Base-by-base conservation (phyloP, 495 filamentous ascomycete species). In the Trichoderma reesei region DNA sequence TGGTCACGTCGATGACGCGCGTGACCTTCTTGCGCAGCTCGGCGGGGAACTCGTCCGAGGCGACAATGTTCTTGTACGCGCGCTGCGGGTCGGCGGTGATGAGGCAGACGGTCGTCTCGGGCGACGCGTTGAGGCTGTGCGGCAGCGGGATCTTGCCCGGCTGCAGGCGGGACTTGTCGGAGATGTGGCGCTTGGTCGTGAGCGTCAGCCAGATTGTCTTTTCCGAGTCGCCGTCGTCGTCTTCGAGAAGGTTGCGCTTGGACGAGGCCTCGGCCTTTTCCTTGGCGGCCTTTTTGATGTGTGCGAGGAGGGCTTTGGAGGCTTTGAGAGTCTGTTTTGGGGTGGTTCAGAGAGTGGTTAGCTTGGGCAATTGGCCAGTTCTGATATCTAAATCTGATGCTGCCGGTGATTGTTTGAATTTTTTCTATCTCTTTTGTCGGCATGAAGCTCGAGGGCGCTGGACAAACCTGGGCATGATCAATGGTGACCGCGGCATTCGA, bases 131-230 rank as follows among this genome's bases (percentile, higher is more conserved):
- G 41, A 94, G 82, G 5, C 90, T 79, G 72, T 94, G 85, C 13
- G 91, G 90, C 8, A 88, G 74, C 3, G 76, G 60, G 66, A 82
- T 80, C 65, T 78, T 80, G 66, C 67, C 64, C 33, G 94, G 93
- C 78, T 96, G 96, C 62, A 97, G 80, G 48, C 83, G 83, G 72
- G 86, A 85, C 69, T 83, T 83, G 70, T 91, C 86, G 63, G 84
- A 78, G 64, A 93, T 86, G 72, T 94, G 90, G 75, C 89, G 90
- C 77, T 98, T 98, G 56, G 92, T 96, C 59, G 90, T 90, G 61
- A 98, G 76, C 11, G 86, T 85, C 39, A 98, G 83, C 88, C 89
- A 96, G 63, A 98, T 79, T 3, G 90, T 83, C 1, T 74, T 72
- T 65, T 83, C 78, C 18, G 72, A 72, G 16, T 83, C 79, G 39